A percentile compares a stretch with the other conserved stretches of the same genome.
Evolutionary conservation across 257 asterid genomes (phyloP).

Genomic region (Ballota nigra): DNA sequence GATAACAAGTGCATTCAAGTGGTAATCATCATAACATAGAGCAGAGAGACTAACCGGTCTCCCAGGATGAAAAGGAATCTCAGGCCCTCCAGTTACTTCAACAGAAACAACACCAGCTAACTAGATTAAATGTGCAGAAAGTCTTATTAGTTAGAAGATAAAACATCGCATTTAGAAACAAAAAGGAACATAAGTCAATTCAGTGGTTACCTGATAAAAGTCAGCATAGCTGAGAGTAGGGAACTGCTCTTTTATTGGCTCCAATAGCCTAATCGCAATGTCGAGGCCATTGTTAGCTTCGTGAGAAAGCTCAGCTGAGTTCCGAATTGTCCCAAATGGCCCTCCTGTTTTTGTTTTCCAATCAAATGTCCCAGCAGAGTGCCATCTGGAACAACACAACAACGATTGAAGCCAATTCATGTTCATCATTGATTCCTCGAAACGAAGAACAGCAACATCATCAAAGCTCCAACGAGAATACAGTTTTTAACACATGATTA

Average conservation of each 20-base stretch:
- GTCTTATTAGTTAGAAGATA: background rate
- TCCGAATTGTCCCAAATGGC: slow-evolving; percentile 75
- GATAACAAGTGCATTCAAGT: background rate
- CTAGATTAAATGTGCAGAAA: slow-evolving; percentile 15
- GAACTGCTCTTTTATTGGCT: slow-evolving; percentile 70
- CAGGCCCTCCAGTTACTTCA: slow-evolving; percentile 61
- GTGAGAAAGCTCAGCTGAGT: slow-evolving; percentile 59
- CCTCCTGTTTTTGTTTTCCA: slow-evolving; percentile 70
- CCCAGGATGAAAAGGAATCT: slow-evolving; percentile 59
- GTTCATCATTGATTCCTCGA: background rate
- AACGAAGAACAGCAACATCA: background rate
- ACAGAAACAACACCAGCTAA: slow-evolving; percentile 56
- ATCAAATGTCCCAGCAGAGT: slow-evolving; percentile 55
- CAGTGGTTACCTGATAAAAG: slow-evolving; percentile 55
- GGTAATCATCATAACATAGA: background rate
- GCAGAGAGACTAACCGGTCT: slow-evolving; percentile 35
- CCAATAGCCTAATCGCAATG: slow-evolving; percentile 66
- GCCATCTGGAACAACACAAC: slow-evolving; percentile 37
- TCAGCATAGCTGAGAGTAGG: slow-evolving; percentile 65
- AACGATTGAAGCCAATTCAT: too few relatives aligned
- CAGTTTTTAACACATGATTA: background rate
- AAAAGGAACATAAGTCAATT: background rate
- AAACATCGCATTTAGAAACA: background rate
- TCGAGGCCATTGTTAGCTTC: slow-evolving; percentile 82
- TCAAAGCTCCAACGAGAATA: background rate